Evolutionary conservation across 2,329 filamentous ascomycete species (phyloP).

Genomic region (Alternaria angustiovoidea): DNA sequence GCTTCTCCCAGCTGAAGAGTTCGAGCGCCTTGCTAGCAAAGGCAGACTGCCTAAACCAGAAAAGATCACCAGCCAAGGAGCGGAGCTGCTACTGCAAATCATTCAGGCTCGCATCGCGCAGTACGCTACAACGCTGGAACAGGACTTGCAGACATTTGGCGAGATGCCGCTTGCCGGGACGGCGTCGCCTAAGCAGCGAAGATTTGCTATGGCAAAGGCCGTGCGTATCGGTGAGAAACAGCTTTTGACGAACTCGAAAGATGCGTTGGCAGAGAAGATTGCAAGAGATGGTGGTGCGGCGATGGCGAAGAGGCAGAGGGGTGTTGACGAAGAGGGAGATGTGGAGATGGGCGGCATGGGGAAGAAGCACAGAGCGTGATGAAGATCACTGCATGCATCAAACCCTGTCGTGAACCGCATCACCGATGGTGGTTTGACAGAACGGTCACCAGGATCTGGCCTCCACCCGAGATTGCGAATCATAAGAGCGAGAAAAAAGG

Average conservation of each 20-base stretch:
- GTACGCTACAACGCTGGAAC: constrained; percentile 63
- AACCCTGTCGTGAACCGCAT: not conserved
- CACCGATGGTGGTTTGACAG: not conserved
- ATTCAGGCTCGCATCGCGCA: constrained; percentile 54
- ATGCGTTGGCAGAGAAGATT: constrained; percentile 33
- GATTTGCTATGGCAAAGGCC: constrained; percentile 66
- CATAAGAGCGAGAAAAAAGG: not conserved
- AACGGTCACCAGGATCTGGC: not conserved
- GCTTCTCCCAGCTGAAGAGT: constrained; percentile 52
- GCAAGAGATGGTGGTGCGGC: constrained; percentile 40
- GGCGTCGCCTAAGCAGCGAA: constrained; percentile 29
- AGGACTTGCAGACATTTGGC: constrained; percentile 60
- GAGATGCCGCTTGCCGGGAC: constrained; percentile 39
- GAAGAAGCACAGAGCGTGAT: constrained; percentile 39
- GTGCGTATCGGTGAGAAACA: constrained; percentile 78
- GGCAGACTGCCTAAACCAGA: constrained; percentile 55
- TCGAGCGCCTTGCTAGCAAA: constrained; percentile 52
- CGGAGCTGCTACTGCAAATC: constrained; percentile 50
- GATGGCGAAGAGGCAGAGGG: constrained; percentile 35
- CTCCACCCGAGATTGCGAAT: not conserved
- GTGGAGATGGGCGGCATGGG: constrained; percentile 35
- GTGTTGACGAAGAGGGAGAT: constrained; percentile 37
- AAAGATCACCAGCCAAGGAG: constrained; percentile 51
- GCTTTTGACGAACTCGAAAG: constrained; percentile 65
- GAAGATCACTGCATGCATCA: not conserved